Conservation (phyloP, 2,329 filamentous ascomycete species). For the Epichloe elymi region DNA sequence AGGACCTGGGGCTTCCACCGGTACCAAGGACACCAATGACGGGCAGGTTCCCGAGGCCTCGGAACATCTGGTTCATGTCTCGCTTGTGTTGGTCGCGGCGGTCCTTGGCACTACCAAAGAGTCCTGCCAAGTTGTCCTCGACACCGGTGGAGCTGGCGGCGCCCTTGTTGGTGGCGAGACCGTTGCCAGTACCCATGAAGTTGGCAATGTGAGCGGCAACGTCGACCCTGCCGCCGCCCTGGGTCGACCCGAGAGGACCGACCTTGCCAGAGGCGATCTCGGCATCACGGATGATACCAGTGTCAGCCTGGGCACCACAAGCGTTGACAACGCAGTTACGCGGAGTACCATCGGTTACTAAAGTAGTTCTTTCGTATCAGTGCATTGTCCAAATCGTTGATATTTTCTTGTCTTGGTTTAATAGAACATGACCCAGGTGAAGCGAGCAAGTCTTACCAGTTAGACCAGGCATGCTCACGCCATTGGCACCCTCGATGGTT, state of each 20-base stretch:
- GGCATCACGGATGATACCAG: slow-evolving; percentile 4
- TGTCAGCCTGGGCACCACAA: slow-evolving; percentile 5
- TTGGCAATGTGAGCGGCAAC: slow-evolving; percentile 3
- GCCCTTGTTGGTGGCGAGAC: neutral
- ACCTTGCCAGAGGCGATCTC: slow-evolving; percentile 4
- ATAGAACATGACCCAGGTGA: too few relatives aligned
- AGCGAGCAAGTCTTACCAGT: slow-evolving; percentile 9
- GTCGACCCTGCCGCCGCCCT: slow-evolving; percentile 3
- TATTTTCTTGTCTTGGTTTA: neutral
- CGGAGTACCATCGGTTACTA: slow-evolving; percentile 5
- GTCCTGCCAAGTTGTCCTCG: slow-evolving; percentile 21
- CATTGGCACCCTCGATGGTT: slow-evolving; percentile 1
- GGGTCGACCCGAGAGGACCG: slow-evolving; percentile 3
- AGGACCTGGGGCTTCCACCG: neutral
- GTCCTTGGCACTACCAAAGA: slow-evolving; percentile 5
- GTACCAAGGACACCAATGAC: neutral
- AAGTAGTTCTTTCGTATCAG: neutral
- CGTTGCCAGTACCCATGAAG: slow-evolving; percentile 3
- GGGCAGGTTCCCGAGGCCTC: neutral
- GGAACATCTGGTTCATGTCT: slow-evolving; percentile 18
- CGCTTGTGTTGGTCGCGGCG: slow-evolving; percentile 13
- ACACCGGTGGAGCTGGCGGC: slow-evolving; percentile 20
- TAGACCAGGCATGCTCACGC: slow-evolving; percentile 2
- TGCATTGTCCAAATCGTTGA: too few relatives aligned
- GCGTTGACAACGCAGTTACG: slow-evolving; percentile 6